phyloP scores from a whole-genome alignment of 345 rosid species.

The Syzygium aromaticum region DNA sequence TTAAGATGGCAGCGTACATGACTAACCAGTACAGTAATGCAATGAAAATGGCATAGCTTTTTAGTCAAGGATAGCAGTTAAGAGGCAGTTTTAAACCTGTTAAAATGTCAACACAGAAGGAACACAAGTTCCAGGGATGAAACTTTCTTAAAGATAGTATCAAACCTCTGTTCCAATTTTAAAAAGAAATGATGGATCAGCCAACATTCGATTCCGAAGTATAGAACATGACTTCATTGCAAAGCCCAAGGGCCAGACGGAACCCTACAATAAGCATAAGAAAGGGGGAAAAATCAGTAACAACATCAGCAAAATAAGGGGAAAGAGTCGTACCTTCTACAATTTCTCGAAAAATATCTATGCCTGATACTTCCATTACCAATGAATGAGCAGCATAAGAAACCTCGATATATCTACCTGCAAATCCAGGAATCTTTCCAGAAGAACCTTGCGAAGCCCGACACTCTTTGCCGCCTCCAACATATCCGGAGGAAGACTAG shows the following conservation, averaged over 20 bases:
- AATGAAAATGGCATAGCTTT: not conserved
- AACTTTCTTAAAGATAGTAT: not conserved
- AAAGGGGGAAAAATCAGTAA: not conserved
- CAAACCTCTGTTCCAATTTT: slow-evolving; percentile 90
- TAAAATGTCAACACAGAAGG: not conserved
- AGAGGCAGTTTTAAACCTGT: not conserved
- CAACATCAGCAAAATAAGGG: not conserved
- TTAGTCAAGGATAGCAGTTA: not conserved
- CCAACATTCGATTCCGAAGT: slow-evolving; percentile 86
- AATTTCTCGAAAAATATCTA: not conserved
- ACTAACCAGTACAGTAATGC: not conserved
- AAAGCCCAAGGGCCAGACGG: slow-evolving; percentile 60
- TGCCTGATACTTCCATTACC: not conserved
- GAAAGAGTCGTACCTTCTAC: not conserved
- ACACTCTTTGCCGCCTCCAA: slow-evolving; percentile 62
- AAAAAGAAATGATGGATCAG: slow-evolving; percentile 94
- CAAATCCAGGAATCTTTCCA: slow-evolving; percentile 66
- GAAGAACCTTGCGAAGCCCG: slow-evolving; percentile 65
- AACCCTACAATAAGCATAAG: slow-evolving; percentile 33
- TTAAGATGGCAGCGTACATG: not conserved
- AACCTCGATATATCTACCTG: slow-evolving; percentile 24
- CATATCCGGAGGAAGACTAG: slow-evolving; percentile 71
- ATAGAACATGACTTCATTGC: slow-evolving; percentile 55
- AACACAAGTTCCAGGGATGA: not conserved
- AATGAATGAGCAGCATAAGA: not conserved